Base-by-base conservation (phyloP, 495 filamentous ascomycete species). In the Aspergillus egyptiacus region DNA sequence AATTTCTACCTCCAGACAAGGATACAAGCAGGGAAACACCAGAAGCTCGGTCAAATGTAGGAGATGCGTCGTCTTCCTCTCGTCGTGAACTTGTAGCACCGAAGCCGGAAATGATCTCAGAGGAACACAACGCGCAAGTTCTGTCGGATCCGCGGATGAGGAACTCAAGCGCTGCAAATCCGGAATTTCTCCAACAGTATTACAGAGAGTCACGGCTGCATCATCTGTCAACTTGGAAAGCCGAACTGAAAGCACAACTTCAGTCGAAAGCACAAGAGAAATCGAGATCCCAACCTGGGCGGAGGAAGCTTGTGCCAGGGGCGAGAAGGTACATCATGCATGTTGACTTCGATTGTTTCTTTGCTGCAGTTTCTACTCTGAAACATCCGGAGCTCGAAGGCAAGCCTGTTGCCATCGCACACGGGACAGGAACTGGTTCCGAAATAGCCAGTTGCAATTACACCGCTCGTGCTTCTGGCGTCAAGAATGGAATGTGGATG, bases 401-500 rank as follows among this genome's bases (percentile, higher is more conserved):
- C 18, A 94, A 91, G 55, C 93, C 93, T 2, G 85, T 87, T 27
- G 91, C 87, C 8, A 84, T 98, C 30, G 90, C 93, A 15, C 93
- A 98, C 63, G 83, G 91, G 15, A 76, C 74, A 20, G 91, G 91
- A 0, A 78, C 81, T 31, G 87, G 89, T 15, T 95, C 90, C 1
- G 93, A 97, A 60, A 96, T 98, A 54, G 93, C 93, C 6, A 95
- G 90, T 48, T 98, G 93, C 65, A 98, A 96, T 63, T 98, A 98
- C 62, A 80, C 83, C 17, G 93, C 94, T 2, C 81, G 93, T 18
- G 75, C 78, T 17, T 90, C 79, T 56, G 93, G 91, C 0, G 74
- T 97, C 42, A 95, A 88, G 61, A 97, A 97, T 53, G 93, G 94
- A 7, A 96, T 96, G 94, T 98, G 93, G 93, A 95, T 98, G 90